Percentiles rank a stretch among this genome's conserved stretches.
These are phyloP conservation scores for Penicillium rolfsii DNA, from an alignment of 2,329 filamentous ascomycete genomes.

Conservation along the genomic window DNA sequence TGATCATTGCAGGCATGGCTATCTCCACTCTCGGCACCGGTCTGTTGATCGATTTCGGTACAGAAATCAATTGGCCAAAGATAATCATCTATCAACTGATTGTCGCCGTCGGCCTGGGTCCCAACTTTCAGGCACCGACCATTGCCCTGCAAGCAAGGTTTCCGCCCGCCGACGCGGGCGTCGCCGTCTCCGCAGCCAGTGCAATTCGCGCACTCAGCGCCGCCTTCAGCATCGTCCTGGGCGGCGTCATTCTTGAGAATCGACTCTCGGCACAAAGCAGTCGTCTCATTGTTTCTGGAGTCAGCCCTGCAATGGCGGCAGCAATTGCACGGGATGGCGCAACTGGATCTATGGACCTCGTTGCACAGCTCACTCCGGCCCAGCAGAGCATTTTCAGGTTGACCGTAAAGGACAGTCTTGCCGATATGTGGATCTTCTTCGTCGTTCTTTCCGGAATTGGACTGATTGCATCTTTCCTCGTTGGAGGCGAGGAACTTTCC, in stretches of 20 bases:
- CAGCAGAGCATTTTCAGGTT: neutral
- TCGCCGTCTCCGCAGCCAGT: neutral
- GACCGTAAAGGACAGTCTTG: neutral
- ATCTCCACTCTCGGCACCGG: slow-evolving; percentile 1
- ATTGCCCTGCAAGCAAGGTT: slow-evolving; percentile 8
- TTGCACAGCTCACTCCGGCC: neutral
- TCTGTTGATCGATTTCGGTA: slow-evolving; percentile 1
- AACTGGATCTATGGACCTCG: neutral
- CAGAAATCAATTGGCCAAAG: slow-evolving; percentile 1
- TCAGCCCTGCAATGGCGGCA: neutral
- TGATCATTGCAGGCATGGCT: slow-evolving; percentile 2
- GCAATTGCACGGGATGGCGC: neutral
- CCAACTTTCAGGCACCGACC: slow-evolving; percentile 19
- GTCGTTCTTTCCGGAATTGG: neutral
- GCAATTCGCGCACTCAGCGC: neutral
- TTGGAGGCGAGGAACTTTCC: neutral
- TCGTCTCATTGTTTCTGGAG: neutral
- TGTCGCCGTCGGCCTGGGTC: slow-evolving; percentile 15
- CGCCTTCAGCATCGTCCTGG: neutral
- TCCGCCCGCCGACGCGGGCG: neutral
- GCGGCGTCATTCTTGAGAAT: neutral
- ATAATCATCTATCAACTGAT: slow-evolving; percentile 21
- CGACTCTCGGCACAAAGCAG: neutral
- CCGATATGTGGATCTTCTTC: neutral
- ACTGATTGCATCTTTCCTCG: neutral